phyloP scores from a whole-genome alignment of 257 asterid genomes.

The Solanum infundibuliforme region DNA sequence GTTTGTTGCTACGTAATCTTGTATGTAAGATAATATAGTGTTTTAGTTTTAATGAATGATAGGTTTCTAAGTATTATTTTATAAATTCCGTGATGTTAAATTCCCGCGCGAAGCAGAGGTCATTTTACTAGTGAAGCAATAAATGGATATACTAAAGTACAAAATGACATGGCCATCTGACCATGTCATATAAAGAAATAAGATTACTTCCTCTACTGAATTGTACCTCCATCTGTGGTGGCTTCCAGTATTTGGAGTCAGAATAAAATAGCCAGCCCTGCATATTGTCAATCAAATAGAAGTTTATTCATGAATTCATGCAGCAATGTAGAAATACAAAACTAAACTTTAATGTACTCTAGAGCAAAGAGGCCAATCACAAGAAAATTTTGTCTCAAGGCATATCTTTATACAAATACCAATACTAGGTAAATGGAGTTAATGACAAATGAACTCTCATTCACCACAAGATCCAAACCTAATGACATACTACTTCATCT shows the following conservation, averaged over 20 bases:
- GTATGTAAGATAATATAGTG: no score
- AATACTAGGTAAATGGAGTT: neutral
- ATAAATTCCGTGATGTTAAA: no score
- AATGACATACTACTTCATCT: neutral
- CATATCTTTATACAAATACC: neutral
- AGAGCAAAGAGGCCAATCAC: neutral
- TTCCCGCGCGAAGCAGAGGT: no score
- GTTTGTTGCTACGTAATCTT: no score
- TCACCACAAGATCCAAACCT: neutral
- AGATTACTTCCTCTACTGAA: neutral
- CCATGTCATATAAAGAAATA: neutral
- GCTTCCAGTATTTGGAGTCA: conserved; percentile 87
- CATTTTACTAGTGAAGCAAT: neutral
- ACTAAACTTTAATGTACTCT: neutral
- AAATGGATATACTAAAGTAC: neutral
- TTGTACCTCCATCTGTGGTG: conserved; percentile 95
- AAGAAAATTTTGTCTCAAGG: neutral
- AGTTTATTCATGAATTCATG: neutral
- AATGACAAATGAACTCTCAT: neutral
- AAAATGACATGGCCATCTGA: neutral
- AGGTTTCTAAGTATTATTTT: no score
- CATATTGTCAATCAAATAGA: conserved; percentile 7
- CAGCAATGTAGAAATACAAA: neutral
- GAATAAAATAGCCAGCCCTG: conserved; percentile 99
- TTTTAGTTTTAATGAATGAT: no score